phyloP scores from a whole-genome alignment of 225 moss, liverwort and hornwort species.

The Sphagnum tenellum region DNA sequence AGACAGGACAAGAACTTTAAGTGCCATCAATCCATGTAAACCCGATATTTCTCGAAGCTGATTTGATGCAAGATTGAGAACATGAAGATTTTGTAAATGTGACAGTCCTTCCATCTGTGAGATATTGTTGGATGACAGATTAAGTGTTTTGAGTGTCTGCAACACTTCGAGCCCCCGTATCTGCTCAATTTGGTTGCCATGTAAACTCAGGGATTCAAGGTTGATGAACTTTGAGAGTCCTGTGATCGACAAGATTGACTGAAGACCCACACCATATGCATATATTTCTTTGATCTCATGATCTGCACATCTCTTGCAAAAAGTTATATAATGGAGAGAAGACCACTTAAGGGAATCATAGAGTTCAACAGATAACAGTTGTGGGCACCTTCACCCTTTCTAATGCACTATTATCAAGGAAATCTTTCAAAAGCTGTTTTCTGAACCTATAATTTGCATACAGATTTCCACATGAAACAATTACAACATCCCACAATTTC shows the following conservation, averaged over 20 bases:
- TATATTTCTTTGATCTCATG: constrained; percentile 67
- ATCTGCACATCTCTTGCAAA: constrained; percentile 16
- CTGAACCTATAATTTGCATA: neutral
- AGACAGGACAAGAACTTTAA: constrained; percentile 57
- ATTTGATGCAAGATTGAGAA: constrained; percentile 77
- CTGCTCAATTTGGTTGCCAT: constrained; percentile 66
- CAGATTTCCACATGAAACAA: neutral
- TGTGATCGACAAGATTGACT: constrained; percentile 39
- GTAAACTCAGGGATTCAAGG: constrained; percentile 66
- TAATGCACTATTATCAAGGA: too few relatives aligned
- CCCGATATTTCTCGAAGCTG: constrained; percentile 46
- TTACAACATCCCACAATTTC: neutral
- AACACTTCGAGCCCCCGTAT: constrained; percentile 67
- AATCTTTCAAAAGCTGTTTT: neutral
- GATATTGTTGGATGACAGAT: constrained; percentile 80
- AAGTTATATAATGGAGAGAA: too few relatives aligned
- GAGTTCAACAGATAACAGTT: too few relatives aligned
- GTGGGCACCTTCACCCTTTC: too few relatives aligned
- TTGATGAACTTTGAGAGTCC: constrained; percentile 44
- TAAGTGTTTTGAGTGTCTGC: constrained; percentile 48
- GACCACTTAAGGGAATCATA: too few relatives aligned
- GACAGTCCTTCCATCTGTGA: constrained; percentile 66
- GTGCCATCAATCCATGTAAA: constrained; percentile 41
- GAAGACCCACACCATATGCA: constrained; percentile 62
- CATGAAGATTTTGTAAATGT: constrained; percentile 30